A percentile compares a stretch with the other conserved stretches of the same genome.
Conservation (phyloP, 2,329 filamentous ascomycete species). For the Xylariaceae sp. region DNA sequence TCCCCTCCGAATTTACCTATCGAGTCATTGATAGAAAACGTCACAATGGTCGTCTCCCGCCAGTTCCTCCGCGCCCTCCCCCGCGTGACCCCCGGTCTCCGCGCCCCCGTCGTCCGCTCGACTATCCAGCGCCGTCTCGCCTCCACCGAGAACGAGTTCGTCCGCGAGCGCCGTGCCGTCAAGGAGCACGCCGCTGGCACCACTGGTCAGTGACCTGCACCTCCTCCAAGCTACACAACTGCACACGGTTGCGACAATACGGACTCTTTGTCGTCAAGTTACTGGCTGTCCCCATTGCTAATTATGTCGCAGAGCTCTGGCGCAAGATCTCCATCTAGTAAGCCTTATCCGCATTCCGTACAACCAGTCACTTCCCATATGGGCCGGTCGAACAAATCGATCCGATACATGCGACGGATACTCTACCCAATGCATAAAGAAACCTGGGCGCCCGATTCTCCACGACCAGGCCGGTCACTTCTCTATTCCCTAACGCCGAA, state of each 20-base stretch:
- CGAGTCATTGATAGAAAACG: neutral
- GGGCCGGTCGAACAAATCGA: neutral
- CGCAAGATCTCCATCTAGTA: slow-evolving; percentile 95
- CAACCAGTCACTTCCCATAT: neutral
- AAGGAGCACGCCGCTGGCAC: slow-evolving; percentile 84
- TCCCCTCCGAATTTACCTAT: slow-evolving; percentile 15
- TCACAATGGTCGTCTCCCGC: slow-evolving; percentile 60
- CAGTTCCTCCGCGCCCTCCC: slow-evolving; percentile 56
- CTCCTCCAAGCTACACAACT: too few species aligned
- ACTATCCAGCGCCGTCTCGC: slow-evolving; percentile 66
- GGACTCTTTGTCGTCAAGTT: too few species aligned
- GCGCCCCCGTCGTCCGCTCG: slow-evolving; percentile 48
- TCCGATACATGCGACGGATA: neutral
- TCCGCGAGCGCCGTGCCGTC: slow-evolving; percentile 83
- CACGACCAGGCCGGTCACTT: neutral
- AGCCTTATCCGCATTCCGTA: slow-evolving; percentile 33
- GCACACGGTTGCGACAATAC: too few species aligned
- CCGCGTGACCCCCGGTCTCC: slow-evolving; percentile 57
- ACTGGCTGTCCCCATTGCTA: slow-evolving; percentile 30
- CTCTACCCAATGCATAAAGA: neutral
- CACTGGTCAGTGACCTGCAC: slow-evolving; percentile 59
- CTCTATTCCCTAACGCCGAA: neutral
- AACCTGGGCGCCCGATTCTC: neutral
- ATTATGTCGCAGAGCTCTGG: slow-evolving; percentile 68
- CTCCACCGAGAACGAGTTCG: slow-evolving; percentile 84